These are phyloP conservation scores for Agrostemma githago DNA, from an alignment of 148 eudicot genomes.

Conservation along the genomic window DNA sequence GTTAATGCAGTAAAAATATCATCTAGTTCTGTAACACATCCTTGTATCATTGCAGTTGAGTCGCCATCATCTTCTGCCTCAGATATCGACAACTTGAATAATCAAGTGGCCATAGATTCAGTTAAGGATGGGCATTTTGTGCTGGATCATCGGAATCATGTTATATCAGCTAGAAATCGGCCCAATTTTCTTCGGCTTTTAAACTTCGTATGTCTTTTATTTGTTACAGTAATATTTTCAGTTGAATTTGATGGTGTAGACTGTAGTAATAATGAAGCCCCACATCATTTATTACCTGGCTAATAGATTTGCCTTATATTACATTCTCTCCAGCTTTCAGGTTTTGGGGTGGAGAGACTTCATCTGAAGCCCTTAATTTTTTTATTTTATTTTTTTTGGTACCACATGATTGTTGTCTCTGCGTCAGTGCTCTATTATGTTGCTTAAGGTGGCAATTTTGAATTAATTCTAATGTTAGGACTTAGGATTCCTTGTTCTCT, in stretches of 20 bases:
- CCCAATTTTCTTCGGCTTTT: slow-evolving; percentile 34
- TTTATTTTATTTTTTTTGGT: not conserved
- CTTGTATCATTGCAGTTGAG: slow-evolving; percentile 25
- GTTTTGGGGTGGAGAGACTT: not conserved
- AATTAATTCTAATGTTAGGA: not conserved
- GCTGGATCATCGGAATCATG: slow-evolving; percentile 34
- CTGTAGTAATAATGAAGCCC: not conserved
- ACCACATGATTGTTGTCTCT: not conserved
- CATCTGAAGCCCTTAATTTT: not conserved
- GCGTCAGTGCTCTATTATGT: not conserved
- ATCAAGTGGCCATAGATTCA: slow-evolving; percentile 28
- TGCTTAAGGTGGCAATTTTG: not conserved
- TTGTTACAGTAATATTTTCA: not conserved
- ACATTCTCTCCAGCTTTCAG: not conserved
- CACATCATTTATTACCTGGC: not conserved
- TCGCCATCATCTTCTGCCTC: slow-evolving; percentile 58
- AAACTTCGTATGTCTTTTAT: slow-evolving; percentile 34
- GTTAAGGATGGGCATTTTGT: slow-evolving; percentile 25
- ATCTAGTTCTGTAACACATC: not conserved
- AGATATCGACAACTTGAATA: slow-evolving; percentile 43
- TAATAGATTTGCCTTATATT: not conserved
- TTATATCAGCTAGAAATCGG: slow-evolving; percentile 36
- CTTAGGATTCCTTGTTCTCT: slow-evolving; percentile 9
- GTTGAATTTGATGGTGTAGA: not conserved
- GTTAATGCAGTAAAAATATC: not conserved